Evolutionary conservation across 2,329 filamentous ascomycete genomes (phyloP), one percentile per base, ranked within the genome.

Genomic region (Graphilbum sp.): DNA sequence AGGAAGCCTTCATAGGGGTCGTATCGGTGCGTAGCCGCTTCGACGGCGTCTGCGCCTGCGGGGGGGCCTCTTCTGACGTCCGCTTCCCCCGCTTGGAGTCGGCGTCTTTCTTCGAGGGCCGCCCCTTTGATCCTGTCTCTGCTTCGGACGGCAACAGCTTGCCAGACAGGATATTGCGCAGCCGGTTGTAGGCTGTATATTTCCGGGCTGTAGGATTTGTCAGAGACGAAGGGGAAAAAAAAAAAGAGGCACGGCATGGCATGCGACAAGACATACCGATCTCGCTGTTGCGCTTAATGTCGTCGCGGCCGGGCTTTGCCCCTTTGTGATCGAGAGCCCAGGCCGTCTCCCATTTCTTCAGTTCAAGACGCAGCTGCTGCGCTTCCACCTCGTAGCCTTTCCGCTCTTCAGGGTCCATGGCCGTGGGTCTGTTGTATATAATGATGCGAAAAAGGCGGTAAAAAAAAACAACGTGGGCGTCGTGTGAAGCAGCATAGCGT

Each of bases 141-240:
- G 36, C 34, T 21, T 35, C 24, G 19, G 61, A 54, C 3, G 58
- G 56, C 9, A 55, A 54, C 36, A 61, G 45, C 50, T 73, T 76
- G 41, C 72, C 70, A 1, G 66, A 54, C 41, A 75, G 58, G 34
- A 72, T 63, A 48, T 74, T 67, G 45, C 77, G 69, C 37, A 78
- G 53, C 46, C 67, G 75, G 53, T 77, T 75, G 56, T 86, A 87
- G 44, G 80, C 68, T 52, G 80, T 84, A 57, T 88, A 88, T 52
- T 85, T 86, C 34, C 63, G 64, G 29, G 75, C 78, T 81, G 47
- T 30, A 23, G 11, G 13, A 34, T 16, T n/a, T 9, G n/a, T 25
- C 19, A 27, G 10, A 33, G 18, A 27, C n/a, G n/a, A n/a, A n/a
- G n/a, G n/a, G n/a, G n/a, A n/a, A n/a, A 34, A 18, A 12, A 4